A percentile compares a stretch with the other conserved stretches of the same genome.
Conservation (phyloP, 1,284 basidiomycete species). For the Austroboletus niveus region DNA sequence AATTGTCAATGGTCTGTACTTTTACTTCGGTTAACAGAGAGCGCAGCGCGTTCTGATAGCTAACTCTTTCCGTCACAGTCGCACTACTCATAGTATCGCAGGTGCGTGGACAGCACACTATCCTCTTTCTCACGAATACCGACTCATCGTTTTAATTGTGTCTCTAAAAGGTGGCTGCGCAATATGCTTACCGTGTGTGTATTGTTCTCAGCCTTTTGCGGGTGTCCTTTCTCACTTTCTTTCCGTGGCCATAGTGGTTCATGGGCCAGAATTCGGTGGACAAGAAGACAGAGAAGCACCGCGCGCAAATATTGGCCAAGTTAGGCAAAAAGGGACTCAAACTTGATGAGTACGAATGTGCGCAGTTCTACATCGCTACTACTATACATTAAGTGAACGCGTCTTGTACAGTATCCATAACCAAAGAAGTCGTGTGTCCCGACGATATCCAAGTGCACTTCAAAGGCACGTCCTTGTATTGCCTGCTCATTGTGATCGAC, state of each 20-base stretch:
- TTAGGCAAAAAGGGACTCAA: conserved; percentile 71
- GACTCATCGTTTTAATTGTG: background rate
- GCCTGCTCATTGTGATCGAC: background rate
- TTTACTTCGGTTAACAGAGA: background rate
- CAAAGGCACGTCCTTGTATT: conserved; percentile 46
- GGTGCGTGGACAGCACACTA: conserved; percentile 38
- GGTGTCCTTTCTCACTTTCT: background rate
- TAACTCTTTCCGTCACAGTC: conserved; percentile 38
- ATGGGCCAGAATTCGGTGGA: conserved; percentile 50
- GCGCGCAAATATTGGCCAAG: conserved; percentile 67
- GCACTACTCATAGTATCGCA: conserved; percentile 63
- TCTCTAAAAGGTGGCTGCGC: conserved; percentile 42
- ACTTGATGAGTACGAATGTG: conserved; percentile 81
- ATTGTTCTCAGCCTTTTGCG: too few relatives aligned
- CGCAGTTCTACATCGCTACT: conserved; percentile 25
- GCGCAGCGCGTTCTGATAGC: background rate
- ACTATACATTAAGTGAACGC: background rate
- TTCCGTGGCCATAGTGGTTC: conserved; percentile 38
- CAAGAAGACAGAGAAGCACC: conserved; percentile 68
- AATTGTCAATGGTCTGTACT: conserved; percentile 25
- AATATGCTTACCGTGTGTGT: conserved; percentile 46
- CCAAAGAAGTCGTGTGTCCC: conserved; percentile 82
- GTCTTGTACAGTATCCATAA: conserved; percentile 62
- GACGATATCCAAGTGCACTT: conserved; percentile 80
- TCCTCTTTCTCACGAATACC: background rate